Percentiles rank a stretch among this genome's conserved stretches.
These are phyloP conservation scores for Botryobasidium botryosum DNA, from an alignment of 768 basidiomycete genomes.

Conservation along the genomic window DNA sequence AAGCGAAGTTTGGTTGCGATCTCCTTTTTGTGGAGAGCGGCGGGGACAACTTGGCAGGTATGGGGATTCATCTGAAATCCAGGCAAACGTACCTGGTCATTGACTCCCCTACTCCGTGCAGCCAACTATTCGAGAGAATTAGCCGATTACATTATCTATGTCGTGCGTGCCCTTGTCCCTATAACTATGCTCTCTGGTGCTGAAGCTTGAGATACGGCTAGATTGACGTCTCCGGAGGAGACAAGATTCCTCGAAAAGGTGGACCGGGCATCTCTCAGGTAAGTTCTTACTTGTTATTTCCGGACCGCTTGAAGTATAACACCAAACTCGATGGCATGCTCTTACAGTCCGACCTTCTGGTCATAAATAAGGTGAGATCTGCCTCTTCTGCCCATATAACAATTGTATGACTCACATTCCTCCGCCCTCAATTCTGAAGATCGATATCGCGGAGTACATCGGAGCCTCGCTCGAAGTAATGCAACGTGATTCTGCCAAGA, in stretches of 20 bases:
- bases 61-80: conserved; percentile 5
- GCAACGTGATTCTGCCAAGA: conserved; percentile 79
- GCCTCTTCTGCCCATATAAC: neutral
- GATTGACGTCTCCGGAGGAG: conserved; percentile 53
- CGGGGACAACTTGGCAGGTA: conserved; percentile 78
- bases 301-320: too few species aligned
- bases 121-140: conserved; percentile 94
- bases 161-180: conserved; percentile 29
- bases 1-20: conserved; percentile 80
- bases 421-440: conserved; percentile 30
- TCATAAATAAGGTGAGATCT: conserved; percentile 73
- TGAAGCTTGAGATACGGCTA: conserved; percentile 9
- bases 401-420: neutral
- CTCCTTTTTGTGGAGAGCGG: conserved; percentile 90
- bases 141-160: conserved; percentile 94
- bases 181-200: neutral
- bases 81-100: neutral
- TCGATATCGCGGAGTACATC: conserved; percentile 83
- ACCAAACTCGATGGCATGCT: neutral
- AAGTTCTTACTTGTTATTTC: neutral
- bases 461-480: conserved; percentile 88
- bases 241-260: conserved; percentile 96
- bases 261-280: conserved; percentile 80
- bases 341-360: conserved; percentile 70
- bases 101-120: neutral